These are phyloP conservation scores for Rhizopus delemar DNA, from an alignment of 371 early-diverging fungal genomes.

Conservation along the genomic window DNA sequence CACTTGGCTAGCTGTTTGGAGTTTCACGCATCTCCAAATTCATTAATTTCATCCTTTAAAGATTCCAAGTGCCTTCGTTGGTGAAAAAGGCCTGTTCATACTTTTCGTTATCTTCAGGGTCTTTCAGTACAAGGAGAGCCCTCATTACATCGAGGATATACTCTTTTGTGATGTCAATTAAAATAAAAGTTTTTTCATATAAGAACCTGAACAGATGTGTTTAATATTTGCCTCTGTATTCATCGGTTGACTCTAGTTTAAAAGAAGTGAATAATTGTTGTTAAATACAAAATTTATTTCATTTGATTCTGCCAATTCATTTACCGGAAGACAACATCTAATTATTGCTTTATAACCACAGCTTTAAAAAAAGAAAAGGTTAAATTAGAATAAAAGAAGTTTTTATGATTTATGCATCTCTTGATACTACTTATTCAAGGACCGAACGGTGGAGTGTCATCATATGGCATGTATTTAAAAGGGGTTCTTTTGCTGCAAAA, in stretches of 20 bases:
- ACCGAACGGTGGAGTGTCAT: neutral
- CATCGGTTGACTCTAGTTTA: slow-evolving; percentile 10
- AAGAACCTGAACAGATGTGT: slow-evolving; percentile 7
- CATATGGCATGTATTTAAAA: neutral
- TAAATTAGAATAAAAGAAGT: neutral
- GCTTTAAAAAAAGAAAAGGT: too few species aligned
- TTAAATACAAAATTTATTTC: slow-evolving; percentile 9
- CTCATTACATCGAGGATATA: slow-evolving; percentile 12
- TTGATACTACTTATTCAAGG: slow-evolving; percentile 1
- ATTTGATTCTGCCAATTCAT: neutral
- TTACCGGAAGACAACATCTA: slow-evolving; percentile 4
- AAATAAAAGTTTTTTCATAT: slow-evolving; percentile 10
- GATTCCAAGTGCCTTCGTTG: slow-evolving; percentile 6
- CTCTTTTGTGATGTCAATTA: slow-evolving; percentile 10
- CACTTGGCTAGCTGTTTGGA: slow-evolving; percentile 11
- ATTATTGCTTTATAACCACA: too few species aligned
- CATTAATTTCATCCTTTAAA: slow-evolving; percentile 8
- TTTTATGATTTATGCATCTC: slow-evolving; percentile 8
- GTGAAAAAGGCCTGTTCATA: slow-evolving; percentile 8
- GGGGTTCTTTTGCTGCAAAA: too few species aligned
- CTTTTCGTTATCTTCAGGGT: slow-evolving; percentile 9
- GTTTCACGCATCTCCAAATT: slow-evolving; percentile 3
- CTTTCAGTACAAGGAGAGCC: slow-evolving; percentile 5
- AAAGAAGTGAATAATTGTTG: slow-evolving; percentile 2
- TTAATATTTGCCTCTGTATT: slow-evolving; percentile 7